A percentile compares a stretch with the other conserved stretches of the same genome.
These are phyloP conservation scores for Ogataea corticis DNA, from an alignment of 805 yeast genomes.

Conservation along the genomic window DNA sequence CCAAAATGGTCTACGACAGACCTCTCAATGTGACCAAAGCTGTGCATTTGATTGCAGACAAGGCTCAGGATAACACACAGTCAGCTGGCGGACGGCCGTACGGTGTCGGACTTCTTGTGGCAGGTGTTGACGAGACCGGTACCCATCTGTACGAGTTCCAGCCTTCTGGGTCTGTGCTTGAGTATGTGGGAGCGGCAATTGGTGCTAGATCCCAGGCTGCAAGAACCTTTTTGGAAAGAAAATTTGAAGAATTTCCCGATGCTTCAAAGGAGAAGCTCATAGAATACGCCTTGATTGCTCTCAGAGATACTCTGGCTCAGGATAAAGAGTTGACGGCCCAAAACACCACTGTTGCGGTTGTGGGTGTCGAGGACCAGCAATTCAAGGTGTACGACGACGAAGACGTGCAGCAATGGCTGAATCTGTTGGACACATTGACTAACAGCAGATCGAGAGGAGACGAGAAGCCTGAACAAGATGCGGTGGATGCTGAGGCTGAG, in stretches of 20 bases:
- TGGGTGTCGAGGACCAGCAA: slow-evolving; percentile 68
- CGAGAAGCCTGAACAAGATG: slow-evolving; percentile 32
- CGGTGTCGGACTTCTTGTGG: slow-evolving; percentile 91
- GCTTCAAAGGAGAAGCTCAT: slow-evolving; percentile 71
- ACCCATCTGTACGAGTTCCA: slow-evolving; percentile 93
- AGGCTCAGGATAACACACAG: slow-evolving; percentile 96
- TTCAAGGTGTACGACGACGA: slow-evolving; percentile 87
- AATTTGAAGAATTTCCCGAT: slow-evolving; percentile 64
- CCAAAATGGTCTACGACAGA: slow-evolving; percentile 81
- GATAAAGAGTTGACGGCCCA: slow-evolving; percentile 85
- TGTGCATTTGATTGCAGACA: slow-evolving; percentile 84
- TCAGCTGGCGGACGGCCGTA: slow-evolving; percentile 96
- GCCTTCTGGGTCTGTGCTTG: slow-evolving; percentile 92
- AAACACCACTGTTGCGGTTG: slow-evolving; percentile 90
- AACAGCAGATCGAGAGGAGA: slow-evolving; percentile 52
- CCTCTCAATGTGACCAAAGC: slow-evolving; percentile 83
- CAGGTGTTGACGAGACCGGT: slow-evolving; percentile 92
- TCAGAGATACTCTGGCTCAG: slow-evolving; percentile 91
- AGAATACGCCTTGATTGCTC: slow-evolving; percentile 82
- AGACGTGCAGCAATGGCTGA: slow-evolving; percentile 80
- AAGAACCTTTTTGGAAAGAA: slow-evolving; percentile 90
- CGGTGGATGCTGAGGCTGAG: slow-evolving; percentile 31
- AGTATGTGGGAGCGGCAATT: slow-evolving; percentile 90
- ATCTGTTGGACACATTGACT: slow-evolving; percentile 64
- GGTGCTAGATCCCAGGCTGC: slow-evolving; percentile 99